Evolutionary conservation across 1,284 basidiomycete species (phyloP).

Genomic region (Gymnopus androsaceus): DNA sequence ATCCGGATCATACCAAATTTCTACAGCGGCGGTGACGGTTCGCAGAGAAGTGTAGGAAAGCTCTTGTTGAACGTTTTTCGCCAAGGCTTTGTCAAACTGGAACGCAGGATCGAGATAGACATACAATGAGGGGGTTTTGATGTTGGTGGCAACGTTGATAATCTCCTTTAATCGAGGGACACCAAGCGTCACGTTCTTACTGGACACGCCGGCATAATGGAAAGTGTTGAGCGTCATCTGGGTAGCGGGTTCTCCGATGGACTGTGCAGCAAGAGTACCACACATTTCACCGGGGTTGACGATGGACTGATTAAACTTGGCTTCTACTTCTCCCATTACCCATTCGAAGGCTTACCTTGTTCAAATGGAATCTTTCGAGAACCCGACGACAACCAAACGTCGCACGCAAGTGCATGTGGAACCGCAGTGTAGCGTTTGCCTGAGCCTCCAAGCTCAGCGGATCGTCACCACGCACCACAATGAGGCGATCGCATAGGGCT

Average conservation of each 20-base stretch:
- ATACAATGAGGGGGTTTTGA: slow-evolving; percentile 95
- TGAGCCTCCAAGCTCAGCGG: slow-evolving; percentile 76
- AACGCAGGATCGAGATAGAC: slow-evolving; percentile 85
- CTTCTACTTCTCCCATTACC: slow-evolving; percentile 95
- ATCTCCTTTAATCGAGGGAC: slow-evolving; percentile 98
- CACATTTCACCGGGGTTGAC: slow-evolving; percentile 99
- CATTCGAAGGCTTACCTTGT: slow-evolving; percentile 94
- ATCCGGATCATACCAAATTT: slow-evolving; percentile 98
- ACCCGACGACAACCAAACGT: slow-evolving; percentile 85
- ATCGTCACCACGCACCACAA: slow-evolving; percentile 89
- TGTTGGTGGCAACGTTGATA: slow-evolving; percentile 98
- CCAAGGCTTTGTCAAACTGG: slow-evolving; percentile 60
- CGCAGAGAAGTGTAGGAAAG: slow-evolving; percentile 93
- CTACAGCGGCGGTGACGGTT: slow-evolving; percentile 93
- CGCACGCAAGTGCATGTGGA: slow-evolving; percentile 91
- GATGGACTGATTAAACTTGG: slow-evolving; percentile 90
- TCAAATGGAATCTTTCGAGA: slow-evolving; percentile 85
- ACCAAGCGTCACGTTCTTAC: slow-evolving; percentile 97
- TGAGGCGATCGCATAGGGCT: slow-evolving; percentile 69
- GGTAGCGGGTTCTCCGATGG: slow-evolving; percentile 98
- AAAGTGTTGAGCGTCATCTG: slow-evolving; percentile 99
- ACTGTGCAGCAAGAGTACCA: slow-evolving; percentile 96
- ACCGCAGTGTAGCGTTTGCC: slow-evolving; percentile 87
- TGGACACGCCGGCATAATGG: slow-evolving; percentile 98
- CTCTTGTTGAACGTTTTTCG: slow-evolving; percentile 91